Evolutionary conservation across 441 rosid genomes (phyloP).

Genomic region (Flueggea neowawraea): DNA sequence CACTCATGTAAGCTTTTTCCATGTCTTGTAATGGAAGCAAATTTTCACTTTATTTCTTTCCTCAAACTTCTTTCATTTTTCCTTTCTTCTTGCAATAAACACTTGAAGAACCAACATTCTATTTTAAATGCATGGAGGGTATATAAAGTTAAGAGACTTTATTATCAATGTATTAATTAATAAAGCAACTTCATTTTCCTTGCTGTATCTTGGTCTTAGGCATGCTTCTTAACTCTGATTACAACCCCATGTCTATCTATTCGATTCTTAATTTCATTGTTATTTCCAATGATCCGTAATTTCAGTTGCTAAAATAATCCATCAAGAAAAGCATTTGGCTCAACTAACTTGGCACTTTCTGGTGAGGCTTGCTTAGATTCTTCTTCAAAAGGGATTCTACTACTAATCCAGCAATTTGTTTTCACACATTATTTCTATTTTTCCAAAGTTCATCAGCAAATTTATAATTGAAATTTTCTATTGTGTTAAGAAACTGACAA

Average conservation of each 20-base stretch:
- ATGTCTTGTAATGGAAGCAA: constrained; percentile 31
- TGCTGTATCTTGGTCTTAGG: no score
- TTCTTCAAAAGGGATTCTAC: neutral
- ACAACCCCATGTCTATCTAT: no score
- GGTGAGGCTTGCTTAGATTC: neutral
- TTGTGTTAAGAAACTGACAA: no score
- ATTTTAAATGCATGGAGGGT: neutral
- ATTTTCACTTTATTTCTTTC: constrained; percentile 11
- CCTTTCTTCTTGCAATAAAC: neutral
- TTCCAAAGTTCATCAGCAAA: neutral
- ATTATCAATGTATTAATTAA: no score
- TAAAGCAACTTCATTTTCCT: no score
- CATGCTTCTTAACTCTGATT: no score
- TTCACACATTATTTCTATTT: no score
- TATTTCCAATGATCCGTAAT: neutral
- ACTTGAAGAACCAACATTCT: neutral
- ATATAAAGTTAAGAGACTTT: no score
- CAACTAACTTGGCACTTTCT: neutral
- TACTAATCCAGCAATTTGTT: no score
- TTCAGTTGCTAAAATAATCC: no score
- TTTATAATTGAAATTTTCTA: no score
- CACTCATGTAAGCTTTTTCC: constrained; percentile 16
- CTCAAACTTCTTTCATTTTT: neutral
- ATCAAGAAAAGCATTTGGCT: neutral
- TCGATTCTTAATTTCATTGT: constrained; percentile 8